Evolutionary conservation across 1,284 basidiomycete species (phyloP).

Genomic region (Apiotrichum veenhuisii): DNA sequence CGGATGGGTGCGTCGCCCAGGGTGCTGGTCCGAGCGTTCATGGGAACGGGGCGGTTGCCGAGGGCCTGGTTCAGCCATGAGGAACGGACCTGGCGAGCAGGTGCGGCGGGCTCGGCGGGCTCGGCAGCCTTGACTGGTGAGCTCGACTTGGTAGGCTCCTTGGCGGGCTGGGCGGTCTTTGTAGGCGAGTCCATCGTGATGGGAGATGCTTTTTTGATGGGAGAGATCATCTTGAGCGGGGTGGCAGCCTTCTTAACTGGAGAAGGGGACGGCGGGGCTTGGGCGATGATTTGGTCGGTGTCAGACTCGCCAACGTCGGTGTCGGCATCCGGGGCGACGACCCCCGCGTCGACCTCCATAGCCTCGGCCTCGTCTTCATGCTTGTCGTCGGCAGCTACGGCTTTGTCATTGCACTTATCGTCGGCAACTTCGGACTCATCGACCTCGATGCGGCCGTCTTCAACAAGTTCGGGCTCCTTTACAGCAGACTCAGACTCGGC

Average conservation of each 20-base stretch:
- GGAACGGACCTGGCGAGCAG: slow-evolving; percentile 37
- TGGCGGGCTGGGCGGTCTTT: not conserved
- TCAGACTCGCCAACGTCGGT: slow-evolving; percentile 1
- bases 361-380: not conserved
- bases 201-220: slow-evolving; percentile 1
- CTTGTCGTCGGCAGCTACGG: too few species aligned
- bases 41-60: slow-evolving; percentile 29
- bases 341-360: not conserved
- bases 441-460: not conserved
- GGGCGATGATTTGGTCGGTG: not conserved
- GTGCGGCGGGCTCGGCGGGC: slow-evolving; percentile 8
- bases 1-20: slow-evolving; percentile 17
- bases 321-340: not conserved
- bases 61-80: slow-evolving; percentile 48
- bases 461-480: too few species aligned
- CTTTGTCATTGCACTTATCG: too few species aligned
- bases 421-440: not conserved
- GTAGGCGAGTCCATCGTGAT: not conserved
- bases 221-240: not conserved
- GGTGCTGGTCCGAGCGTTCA: slow-evolving; percentile 13
- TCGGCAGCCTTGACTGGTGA: slow-evolving; percentile 3
- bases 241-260: not conserved
- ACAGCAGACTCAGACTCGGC: too few species aligned
- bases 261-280: not conserved
- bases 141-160: not conserved